Evolutionary conservation across 2,329 filamentous ascomycete species (phyloP).

Genomic region (Daldinia sp.): DNA sequence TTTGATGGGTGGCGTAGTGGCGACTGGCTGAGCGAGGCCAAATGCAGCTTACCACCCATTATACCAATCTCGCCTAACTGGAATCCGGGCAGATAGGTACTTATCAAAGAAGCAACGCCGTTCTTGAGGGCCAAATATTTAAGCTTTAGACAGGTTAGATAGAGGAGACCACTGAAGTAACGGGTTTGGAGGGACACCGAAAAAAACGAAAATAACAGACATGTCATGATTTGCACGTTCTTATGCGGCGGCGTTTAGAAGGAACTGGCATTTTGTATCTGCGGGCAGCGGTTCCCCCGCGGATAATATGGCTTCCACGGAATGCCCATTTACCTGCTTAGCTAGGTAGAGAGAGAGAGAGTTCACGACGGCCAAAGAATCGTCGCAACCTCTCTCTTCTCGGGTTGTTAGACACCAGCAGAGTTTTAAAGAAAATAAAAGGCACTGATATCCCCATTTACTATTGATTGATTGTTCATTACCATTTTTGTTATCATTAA

Average conservation of each 20-base stretch:
- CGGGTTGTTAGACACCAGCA: slow-evolving; percentile 5
- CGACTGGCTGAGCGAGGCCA: slow-evolving; percentile 32
- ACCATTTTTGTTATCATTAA: slow-evolving; percentile 20
- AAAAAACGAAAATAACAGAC: background rate
- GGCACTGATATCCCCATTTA: slow-evolving; percentile 29
- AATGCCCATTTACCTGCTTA: slow-evolving; percentile 6
- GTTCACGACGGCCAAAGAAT: background rate
- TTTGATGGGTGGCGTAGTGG: slow-evolving; percentile 63
- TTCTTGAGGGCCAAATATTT: background rate
- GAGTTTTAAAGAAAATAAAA: slow-evolving; percentile 22
- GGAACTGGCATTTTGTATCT: slow-evolving; percentile 15
- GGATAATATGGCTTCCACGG: background rate
- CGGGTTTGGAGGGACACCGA: background rate
- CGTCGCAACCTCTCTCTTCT: background rate
- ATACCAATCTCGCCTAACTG: background rate
- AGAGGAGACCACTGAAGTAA: background rate
- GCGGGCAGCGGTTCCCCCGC: slow-evolving; percentile 5
- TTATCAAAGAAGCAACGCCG: background rate
- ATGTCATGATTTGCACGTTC: slow-evolving; percentile 21
- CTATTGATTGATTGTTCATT: slow-evolving; percentile 20
- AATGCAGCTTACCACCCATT: background rate
- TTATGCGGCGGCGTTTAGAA: slow-evolving; percentile 34
- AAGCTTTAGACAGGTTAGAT: background rate
- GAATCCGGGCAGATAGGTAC: background rate
- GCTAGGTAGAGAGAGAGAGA: slow-evolving; percentile 24